Conservation (phyloP, 2,329 filamentous ascomycete species). For the Talaromyces pinophilus region DNA sequence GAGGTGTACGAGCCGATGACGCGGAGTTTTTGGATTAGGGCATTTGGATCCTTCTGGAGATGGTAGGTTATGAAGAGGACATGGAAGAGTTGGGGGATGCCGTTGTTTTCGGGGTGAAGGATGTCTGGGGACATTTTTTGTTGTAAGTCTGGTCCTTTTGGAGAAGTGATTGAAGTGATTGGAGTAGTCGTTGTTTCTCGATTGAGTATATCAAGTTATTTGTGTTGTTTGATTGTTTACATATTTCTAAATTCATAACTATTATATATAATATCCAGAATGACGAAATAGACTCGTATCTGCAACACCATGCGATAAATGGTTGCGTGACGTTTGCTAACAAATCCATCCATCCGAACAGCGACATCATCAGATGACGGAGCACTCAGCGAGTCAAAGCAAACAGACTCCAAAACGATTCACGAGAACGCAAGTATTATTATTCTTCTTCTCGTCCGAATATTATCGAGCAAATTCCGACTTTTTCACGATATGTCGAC, state of each 20-base stretch:
- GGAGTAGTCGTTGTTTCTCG: neutral
- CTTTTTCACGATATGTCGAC: neutral
- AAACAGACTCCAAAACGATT: neutral
- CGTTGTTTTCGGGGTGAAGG: conserved; percentile 6
- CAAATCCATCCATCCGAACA: conserved; percentile 10
- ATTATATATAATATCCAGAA: neutral
- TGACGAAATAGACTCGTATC: neutral
- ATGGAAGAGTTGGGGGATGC: conserved; percentile 19
- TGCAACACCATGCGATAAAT: conserved; percentile 12
- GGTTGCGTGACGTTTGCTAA: neutral
- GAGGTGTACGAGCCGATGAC: conserved; percentile 19
- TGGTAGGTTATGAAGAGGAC: conserved; percentile 13
- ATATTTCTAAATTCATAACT: neutral
- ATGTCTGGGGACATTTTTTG: neutral
- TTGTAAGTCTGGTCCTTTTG: neutral
- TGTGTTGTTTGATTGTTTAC: neutral
- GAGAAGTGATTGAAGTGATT: neutral
- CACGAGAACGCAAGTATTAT: neutral
- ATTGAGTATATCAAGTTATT: neutral
- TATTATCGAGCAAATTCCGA: conserved; percentile 3
- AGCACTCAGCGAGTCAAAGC: neutral
- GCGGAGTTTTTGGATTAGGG: conserved; percentile 14
- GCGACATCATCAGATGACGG: conserved; percentile 4
- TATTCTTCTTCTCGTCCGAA: neutral
- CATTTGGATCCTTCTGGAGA: conserved; percentile 18